Conservation (phyloP, 2,329 filamentous ascomycete species). For the Colletotrichum sp. region DNA sequence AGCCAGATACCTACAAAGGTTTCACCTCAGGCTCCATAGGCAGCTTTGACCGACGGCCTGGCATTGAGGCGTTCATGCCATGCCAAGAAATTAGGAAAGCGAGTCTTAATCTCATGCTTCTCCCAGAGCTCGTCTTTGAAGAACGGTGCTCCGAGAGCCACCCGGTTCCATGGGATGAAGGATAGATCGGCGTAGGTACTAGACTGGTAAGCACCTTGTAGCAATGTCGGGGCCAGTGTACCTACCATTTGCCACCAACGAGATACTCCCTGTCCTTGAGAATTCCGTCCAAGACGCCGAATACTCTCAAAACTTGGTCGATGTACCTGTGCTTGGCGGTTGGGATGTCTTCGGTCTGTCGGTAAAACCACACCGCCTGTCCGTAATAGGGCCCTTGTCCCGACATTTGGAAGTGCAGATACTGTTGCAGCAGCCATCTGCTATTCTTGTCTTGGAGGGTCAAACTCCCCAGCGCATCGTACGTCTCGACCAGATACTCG, state of each 20-base stretch:
- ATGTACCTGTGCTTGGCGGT: constrained; percentile 33
- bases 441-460: background rate
- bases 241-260: constrained; percentile 35
- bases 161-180: constrained; percentile 34
- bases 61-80: background rate
- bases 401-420: constrained; percentile 44
- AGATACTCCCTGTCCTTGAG: constrained; percentile 38
- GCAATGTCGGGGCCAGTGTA: constrained; percentile 24
- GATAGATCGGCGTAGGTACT: constrained; percentile 30
- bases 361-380: constrained; percentile 40
- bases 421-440: constrained; percentile 29
- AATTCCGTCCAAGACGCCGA: constrained; percentile 32
- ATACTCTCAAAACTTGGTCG: constrained; percentile 31
- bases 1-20: background rate
- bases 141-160: background rate
- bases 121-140: background rate
- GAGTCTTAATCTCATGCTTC: background rate
- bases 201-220: background rate
- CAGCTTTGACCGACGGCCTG: background rate
- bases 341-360: constrained; percentile 29
- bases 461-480: constrained; percentile 29
- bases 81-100: background rate
- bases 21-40: background rate
- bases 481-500: constrained; percentile 33
- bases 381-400: constrained; percentile 52